Percentiles rank a stretch among this genome's conserved stretches.
Evolutionary conservation across 2,329 filamentous ascomycete genomes (phyloP).

Genomic region (Samsoniella hepiali): DNA sequence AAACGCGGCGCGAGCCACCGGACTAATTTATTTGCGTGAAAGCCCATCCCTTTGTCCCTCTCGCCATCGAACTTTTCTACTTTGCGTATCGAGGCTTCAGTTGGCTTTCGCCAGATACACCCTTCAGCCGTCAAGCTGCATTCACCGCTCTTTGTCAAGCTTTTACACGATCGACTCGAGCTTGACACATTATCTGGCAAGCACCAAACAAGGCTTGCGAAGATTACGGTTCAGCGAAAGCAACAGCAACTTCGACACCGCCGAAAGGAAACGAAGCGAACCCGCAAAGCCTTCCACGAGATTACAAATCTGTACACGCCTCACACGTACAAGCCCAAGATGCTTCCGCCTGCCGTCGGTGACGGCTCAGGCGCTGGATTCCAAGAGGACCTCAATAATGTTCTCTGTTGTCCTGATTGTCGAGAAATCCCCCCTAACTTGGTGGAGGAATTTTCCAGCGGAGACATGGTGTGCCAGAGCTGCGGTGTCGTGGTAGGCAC

Average conservation of each 20-base stretch:
- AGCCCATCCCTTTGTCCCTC: not conserved
- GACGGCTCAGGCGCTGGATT: slow-evolving; percentile 43
- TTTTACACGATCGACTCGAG: slow-evolving; percentile 44
- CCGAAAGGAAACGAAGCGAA: slow-evolving; percentile 34
- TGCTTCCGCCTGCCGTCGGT: slow-evolving; percentile 41
- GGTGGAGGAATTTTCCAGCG: slow-evolving; percentile 86
- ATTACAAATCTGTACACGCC: slow-evolving; percentile 42
- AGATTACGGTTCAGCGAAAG: slow-evolving; percentile 32
- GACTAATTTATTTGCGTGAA: slow-evolving; percentile 10
- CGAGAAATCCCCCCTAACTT: slow-evolving; percentile 88
- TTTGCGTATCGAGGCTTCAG: not conserved
- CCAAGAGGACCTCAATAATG: slow-evolving; percentile 82
- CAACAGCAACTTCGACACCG: slow-evolving; percentile 32
- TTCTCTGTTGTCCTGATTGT: slow-evolving; percentile 86
- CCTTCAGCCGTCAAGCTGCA: slow-evolving; percentile 59
- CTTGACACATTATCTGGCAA: slow-evolving; percentile 26
- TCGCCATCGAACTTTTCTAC: not conserved
- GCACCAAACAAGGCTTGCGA: slow-evolving; percentile 18
- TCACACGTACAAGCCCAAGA: slow-evolving; percentile 43
- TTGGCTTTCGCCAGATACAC: slow-evolving; percentile 2
- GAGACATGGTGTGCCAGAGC: slow-evolving; percentile 87
- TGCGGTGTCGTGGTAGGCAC: slow-evolving; percentile 90
- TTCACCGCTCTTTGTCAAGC: slow-evolving; percentile 66
- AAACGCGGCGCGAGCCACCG: slow-evolving; percentile 1
- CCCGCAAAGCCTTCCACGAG: slow-evolving; percentile 40